Conservation (phyloP, 2,329 filamentous ascomycete genomes). For the Calonectria multiphialidica region DNA sequence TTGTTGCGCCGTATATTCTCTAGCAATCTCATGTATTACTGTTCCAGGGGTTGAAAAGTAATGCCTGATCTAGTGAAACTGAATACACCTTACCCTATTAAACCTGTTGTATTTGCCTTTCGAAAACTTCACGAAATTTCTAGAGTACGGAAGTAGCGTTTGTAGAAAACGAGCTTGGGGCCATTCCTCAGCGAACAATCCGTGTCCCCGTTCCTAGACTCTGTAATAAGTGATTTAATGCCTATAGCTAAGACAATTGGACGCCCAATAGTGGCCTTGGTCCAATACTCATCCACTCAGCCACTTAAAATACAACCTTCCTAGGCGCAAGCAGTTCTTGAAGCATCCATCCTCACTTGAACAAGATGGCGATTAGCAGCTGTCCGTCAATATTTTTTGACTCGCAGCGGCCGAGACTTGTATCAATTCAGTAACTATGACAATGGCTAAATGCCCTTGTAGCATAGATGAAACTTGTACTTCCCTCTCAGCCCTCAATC, state of each 20-base stretch:
- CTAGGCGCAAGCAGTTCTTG: neutral
- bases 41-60: no score
- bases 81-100: neutral
- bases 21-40: no score
- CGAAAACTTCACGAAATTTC: neutral
- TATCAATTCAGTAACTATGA: no score
- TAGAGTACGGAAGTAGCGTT: neutral
- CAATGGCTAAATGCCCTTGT: no score
- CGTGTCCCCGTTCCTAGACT: neutral
- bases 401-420: no score
- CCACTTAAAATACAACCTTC: neutral
- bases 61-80: no score
- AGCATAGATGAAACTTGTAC: no score
- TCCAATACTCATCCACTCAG: neutral
- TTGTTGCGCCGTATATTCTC: no score
- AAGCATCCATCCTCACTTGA: neutral
- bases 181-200: neutral
- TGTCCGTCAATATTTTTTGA: no score
- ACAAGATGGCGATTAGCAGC: no score
- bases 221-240: neutral
- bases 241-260: neutral
- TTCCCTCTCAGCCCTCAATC: no score
- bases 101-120: neutral
- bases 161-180: neutral
- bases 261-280: neutral